A percentile compares a stretch with the other conserved stretches of the same genome.
Conservation (phyloP, 2,329 filamentous ascomycete genomes). For the Diaporthe sp. region DNA sequence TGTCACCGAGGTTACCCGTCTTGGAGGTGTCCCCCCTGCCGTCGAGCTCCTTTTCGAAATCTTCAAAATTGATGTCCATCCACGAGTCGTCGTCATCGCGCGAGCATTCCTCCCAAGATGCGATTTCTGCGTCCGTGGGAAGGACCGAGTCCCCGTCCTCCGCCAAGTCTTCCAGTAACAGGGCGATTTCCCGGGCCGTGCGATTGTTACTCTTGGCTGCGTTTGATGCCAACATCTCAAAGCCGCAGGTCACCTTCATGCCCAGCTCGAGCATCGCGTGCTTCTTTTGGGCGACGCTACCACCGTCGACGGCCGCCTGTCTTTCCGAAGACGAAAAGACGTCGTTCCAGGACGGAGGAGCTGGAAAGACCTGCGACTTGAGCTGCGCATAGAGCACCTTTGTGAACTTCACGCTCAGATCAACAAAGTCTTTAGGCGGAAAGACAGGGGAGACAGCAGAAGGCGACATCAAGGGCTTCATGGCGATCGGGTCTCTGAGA, state of each 20-base stretch:
- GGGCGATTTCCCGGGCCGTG: conserved; percentile 79
- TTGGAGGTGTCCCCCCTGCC: conserved; percentile 57
- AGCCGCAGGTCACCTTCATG: conserved; percentile 91
- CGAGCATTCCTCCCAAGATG: conserved; percentile 71
- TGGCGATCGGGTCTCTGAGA: conserved; percentile 82
- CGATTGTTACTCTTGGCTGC: conserved; percentile 77
- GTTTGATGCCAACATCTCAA: conserved; percentile 86
- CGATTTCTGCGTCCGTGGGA: conserved; percentile 82
- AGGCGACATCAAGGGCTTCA: conserved; percentile 76
- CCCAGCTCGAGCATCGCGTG: conserved; percentile 74
- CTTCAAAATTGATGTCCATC: conserved; percentile 91
- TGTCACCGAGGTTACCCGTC: conserved; percentile 71
- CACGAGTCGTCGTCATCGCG: conserved; percentile 89
- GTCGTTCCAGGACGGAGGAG: conserved; percentile 67
- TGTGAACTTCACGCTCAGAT: conserved; percentile 85
- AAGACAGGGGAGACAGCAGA: conserved; percentile 69
- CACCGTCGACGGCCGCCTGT: conserved; percentile 4
- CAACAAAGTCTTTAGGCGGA: conserved; percentile 83
- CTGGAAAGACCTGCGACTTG: conserved; percentile 84
- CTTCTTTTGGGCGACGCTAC: conserved; percentile 46
- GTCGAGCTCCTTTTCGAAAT: conserved; percentile 86
- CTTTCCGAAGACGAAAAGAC: conserved; percentile 49
- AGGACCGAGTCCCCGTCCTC: conserved; percentile 77
- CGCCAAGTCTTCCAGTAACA: conserved; percentile 82
- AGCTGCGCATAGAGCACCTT: conserved; percentile 92